Evolutionary conservation across 1,284 basidiomycete genomes (phyloP).

Genomic region (Amylostereum areolatum): DNA sequence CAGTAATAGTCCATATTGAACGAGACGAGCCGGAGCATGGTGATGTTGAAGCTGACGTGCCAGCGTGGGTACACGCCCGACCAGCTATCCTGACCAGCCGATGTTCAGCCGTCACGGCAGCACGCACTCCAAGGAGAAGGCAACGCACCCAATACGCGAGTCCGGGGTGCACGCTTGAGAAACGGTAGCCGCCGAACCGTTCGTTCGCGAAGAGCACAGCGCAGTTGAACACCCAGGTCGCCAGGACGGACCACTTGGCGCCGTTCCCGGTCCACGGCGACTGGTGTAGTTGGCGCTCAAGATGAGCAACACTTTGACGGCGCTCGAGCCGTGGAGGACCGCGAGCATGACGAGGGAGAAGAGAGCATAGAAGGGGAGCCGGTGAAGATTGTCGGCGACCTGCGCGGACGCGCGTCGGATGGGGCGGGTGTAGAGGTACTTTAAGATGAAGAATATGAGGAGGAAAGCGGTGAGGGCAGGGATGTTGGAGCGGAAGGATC

Average conservation of each 20-base stretch:
- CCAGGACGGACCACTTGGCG: slow-evolving; percentile 38
- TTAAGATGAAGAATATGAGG: slow-evolving; percentile 28
- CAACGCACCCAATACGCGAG: slow-evolving; percentile 48
- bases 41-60: slow-evolving; percentile 96
- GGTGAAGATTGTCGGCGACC: slow-evolving; percentile 29
- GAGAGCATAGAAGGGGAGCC: slow-evolving; percentile 50
- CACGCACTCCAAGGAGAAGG: slow-evolving; percentile 23
- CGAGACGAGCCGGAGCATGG: slow-evolving; percentile 90
- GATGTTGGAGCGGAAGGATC: slow-evolving; percentile 74
- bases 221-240: slow-evolving; percentile 78
- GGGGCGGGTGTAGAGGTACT: slow-evolving; percentile 30
- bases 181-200: slow-evolving; percentile 71
- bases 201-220: slow-evolving; percentile 77
- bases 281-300: slow-evolving; percentile 69
- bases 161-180: slow-evolving; percentile 48
- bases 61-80: slow-evolving; percentile 78
- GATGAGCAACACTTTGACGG: slow-evolving; percentile 75
- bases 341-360: slow-evolving; percentile 70
- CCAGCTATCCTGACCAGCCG: slow-evolving; percentile 55
- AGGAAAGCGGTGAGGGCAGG: slow-evolving; percentile 35
- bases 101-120: neutral
- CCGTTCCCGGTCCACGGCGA: slow-evolving; percentile 40
- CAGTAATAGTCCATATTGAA: slow-evolving; percentile 93
- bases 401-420: slow-evolving; percentile 11
- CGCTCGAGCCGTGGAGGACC: slow-evolving; percentile 83